Evolutionary conservation across 2,329 filamentous ascomycete species (phyloP), one percentile per base, ranked within the genome.

Genomic region (Exophiala mesophila): DNA sequence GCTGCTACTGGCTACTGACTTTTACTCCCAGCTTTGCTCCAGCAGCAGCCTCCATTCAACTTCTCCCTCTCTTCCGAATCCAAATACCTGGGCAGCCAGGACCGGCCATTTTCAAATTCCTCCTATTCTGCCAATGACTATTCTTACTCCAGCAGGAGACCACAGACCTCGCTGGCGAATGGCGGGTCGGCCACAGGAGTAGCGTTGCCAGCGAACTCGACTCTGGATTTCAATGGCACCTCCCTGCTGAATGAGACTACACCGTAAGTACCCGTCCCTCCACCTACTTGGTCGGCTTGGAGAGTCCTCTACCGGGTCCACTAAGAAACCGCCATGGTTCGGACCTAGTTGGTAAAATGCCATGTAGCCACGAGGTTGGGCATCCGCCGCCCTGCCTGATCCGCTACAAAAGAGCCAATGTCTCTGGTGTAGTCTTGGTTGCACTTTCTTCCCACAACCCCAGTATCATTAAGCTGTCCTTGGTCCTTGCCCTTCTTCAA

Each of bases 61-160:
- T 62, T 60, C 53, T 57, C 63, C 17, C 57, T 61, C 32, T 59
- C 60, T 41, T 59, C 64, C 36, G 64, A 66, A 48, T 59, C 59
- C 51, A 64, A 67, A 55, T 68, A 63, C 54, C 59, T 62, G 45
- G 58, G 54, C 39, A 57, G 54, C 39, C 50, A 58, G 21, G 63
- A 64, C 43, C 60, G 61, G 41, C 45, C 49, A 17, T 65, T 60
- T 44, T 54, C 63, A 45, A 55, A 58, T 51, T 47, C 61, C 40
- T 56, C 58, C 31, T 50, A 43, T 34, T 36, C 51, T 42, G 31
- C 49, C 43, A 49, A 54, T 54, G 51, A 52, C 39, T 51, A 41
- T 40, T 31, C 40, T 3, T 52, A 34, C 39, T 36, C 44, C 9
- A 39, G 39, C 35, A 41, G 45, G 21, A 48, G 44, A 34, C 26